phyloP scores from a whole-genome alignment of 2,329 filamentous ascomycete genomes.

The Didymellaceae sp. region DNA sequence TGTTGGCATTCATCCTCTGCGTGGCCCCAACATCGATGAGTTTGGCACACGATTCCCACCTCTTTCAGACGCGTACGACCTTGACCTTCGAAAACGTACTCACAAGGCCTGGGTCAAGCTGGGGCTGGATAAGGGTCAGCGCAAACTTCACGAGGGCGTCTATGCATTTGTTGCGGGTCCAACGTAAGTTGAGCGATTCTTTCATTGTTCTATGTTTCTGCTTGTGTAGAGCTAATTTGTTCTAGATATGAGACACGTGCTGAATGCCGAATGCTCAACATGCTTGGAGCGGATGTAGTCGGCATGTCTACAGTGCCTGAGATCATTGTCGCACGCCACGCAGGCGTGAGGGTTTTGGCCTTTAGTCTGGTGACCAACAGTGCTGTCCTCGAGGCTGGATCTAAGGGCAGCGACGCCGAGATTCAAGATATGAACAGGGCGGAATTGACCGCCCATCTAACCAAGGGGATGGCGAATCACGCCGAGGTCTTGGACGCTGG shows the following conservation, averaged over 20 bases:
- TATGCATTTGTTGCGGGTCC: slow-evolving; percentile 71
- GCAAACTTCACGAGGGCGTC: slow-evolving; percentile 67
- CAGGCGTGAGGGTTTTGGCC: slow-evolving; percentile 67
- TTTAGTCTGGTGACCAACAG: slow-evolving; percentile 72
- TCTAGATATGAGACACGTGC: slow-evolving; percentile 68
- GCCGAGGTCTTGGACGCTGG: slow-evolving; percentile 70
- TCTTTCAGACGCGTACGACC: slow-evolving; percentile 70
- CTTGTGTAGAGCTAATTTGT: slow-evolving; percentile 15
- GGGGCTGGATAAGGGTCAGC: slow-evolving; percentile 52
- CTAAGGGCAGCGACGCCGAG: slow-evolving; percentile 63
- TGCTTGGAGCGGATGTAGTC: slow-evolving; percentile 70
- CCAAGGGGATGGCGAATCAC: slow-evolving; percentile 67
- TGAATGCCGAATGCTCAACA: slow-evolving; percentile 67
- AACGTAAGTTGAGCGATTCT: slow-evolving; percentile 52
- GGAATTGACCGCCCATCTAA: slow-evolving; percentile 62
- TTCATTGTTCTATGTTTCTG: slow-evolving; percentile 6
- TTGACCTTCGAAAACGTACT: slow-evolving; percentile 63
- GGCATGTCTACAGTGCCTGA: slow-evolving; percentile 75
- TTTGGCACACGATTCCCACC: slow-evolving; percentile 69
- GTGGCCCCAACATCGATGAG: slow-evolving; percentile 67
- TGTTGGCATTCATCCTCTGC: slow-evolving; percentile 65
- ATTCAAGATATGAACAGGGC: slow-evolving; percentile 58
- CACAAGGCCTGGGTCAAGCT: slow-evolving; percentile 65
- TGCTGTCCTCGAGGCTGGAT: slow-evolving; percentile 64
- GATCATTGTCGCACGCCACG: slow-evolving; percentile 70